phyloP scores from a whole-genome alignment of 1,284 basidiomycete genomes.

The Sporisorium iseilematis-ciliati region DNA sequence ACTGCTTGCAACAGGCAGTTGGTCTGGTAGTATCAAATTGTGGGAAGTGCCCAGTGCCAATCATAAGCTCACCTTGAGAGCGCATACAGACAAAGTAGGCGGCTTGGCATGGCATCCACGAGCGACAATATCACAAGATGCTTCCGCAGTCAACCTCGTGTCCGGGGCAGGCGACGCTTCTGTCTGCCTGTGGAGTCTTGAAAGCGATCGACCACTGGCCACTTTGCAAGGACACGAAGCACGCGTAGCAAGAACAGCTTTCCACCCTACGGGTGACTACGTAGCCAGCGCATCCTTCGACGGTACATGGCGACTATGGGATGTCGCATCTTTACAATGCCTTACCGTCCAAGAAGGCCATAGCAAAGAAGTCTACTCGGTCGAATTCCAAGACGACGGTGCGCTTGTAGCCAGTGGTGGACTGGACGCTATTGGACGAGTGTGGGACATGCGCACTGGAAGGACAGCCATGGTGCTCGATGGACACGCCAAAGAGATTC shows the following conservation, averaged over 20 bases:
- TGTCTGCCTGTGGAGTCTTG: conserved; percentile 85
- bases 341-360: conserved; percentile 94
- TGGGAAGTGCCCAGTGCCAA: conserved; percentile 87
- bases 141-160: conserved; percentile 82
- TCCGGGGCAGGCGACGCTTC: conserved; percentile 89
- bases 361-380: conserved; percentile 93
- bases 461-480: conserved; percentile 97
- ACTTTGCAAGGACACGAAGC: conserved; percentile 88
- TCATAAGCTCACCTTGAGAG: conserved; percentile 70
- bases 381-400: conserved; percentile 96
- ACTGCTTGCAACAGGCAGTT: conserved; percentile 89
- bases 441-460: conserved; percentile 96
- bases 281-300: conserved; percentile 96
- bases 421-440: conserved; percentile 93
- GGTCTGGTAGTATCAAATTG: conserved; percentile 93
- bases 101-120: conserved; percentile 97
- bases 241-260: conserved; percentile 90
- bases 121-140: conserved; percentile 83
- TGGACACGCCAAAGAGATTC: conserved; percentile 94
- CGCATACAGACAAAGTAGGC: conserved; percentile 90
- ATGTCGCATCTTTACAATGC: conserved; percentile 83
- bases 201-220: conserved; percentile 82
- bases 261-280: conserved; percentile 93
- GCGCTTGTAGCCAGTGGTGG: conserved; percentile 92
- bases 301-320: conserved; percentile 99